Conservation (phyloP, 2,329 filamentous ascomycete species). For the Madurella fahalii region DNA sequence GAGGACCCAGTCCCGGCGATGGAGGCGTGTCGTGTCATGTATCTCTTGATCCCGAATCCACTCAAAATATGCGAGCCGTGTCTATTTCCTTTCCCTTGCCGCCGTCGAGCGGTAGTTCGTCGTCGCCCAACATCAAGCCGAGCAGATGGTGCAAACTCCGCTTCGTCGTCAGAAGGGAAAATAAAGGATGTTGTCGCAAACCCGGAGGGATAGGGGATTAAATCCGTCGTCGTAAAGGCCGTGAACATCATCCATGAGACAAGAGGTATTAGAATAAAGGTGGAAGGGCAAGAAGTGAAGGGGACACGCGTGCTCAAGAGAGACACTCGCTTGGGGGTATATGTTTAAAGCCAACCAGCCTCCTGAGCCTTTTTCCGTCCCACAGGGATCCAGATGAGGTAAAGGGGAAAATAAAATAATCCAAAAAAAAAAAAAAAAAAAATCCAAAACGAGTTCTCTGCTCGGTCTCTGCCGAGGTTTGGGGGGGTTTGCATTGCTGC, state of each 20-base stretch:
- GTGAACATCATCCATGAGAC: conserved; percentile 45
- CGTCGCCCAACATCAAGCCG: conserved; percentile 25
- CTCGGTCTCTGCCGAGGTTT: conserved; percentile 26
- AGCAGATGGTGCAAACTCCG: conserved; percentile 8
- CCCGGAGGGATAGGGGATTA: conserved; percentile 19
- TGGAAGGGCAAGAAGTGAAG: conserved; percentile 31
- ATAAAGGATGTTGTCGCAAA: conserved; percentile 32
- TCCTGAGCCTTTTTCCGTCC: conserved; percentile 35
- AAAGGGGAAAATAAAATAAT: conserved; percentile 31
- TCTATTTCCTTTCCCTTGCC: conserved; percentile 10
- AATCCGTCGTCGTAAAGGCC: conserved; percentile 41
- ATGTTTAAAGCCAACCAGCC: conserved; percentile 36
- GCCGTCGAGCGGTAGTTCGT: background rate
- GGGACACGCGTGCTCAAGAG: conserved; percentile 18
- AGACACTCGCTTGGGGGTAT: conserved; percentile 29
- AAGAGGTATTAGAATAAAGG: conserved; percentile 31
- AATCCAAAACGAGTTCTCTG: conserved; percentile 23
- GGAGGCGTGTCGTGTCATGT: background rate
- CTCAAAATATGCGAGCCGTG: conserved; percentile 8
- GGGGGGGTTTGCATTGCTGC: conserved; percentile 55
- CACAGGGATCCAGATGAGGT: conserved; percentile 22
- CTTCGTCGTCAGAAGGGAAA: conserved; percentile 6
- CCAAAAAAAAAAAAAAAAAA: conserved; percentile 28
- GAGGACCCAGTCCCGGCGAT: conserved; percentile 12
- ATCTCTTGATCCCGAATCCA: conserved; percentile 10